Conservation (phyloP, 768 basidiomycete genomes). For the Lactarius vividus region DNA sequence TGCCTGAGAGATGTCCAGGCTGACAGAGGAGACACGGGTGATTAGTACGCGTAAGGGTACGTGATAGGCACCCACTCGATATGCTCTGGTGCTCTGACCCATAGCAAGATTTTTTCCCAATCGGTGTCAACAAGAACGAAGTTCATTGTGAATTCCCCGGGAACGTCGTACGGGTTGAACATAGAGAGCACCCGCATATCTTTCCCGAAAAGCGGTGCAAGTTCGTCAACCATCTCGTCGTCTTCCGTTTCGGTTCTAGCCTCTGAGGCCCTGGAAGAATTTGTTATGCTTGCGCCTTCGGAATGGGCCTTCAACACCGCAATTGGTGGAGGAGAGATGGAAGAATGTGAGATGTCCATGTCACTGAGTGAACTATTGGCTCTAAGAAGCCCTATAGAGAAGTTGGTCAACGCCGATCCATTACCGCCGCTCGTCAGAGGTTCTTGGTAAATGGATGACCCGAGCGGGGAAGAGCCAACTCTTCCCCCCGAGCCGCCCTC, state of each 20-base stretch:
- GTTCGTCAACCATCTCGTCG: constrained; percentile 21
- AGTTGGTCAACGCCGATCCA: background rate
- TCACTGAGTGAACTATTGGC: background rate
- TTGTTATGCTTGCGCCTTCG: background rate
- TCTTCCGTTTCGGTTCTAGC: constrained; percentile 7
- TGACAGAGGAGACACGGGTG: background rate
- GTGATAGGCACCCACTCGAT: constrained; percentile 8
- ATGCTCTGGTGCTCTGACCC: constrained; percentile 11
- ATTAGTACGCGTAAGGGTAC: background rate
- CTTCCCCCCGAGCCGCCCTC: background rate
- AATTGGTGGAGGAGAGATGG: constrained; percentile 14
- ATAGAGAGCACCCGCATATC: constrained; percentile 22
- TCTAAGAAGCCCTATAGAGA: too few relatives aligned
- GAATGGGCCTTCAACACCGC: constrained; percentile 6
- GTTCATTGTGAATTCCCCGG: constrained; percentile 9
- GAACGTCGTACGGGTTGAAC: constrained; percentile 3
- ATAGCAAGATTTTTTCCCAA: constrained; percentile 16
- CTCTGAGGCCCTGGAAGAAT: background rate
- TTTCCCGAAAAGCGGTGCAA: constrained; percentile 18
- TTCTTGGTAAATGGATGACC: background rate
- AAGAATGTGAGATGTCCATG: constrained; percentile 9
- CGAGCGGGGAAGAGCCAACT: background rate
- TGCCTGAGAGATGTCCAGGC: constrained; percentile 14
- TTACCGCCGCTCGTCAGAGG: background rate
- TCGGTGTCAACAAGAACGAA: constrained; percentile 2